phyloP scores from a whole-genome alignment of 148 eudicot species.

The Cornus suecica region DNA sequence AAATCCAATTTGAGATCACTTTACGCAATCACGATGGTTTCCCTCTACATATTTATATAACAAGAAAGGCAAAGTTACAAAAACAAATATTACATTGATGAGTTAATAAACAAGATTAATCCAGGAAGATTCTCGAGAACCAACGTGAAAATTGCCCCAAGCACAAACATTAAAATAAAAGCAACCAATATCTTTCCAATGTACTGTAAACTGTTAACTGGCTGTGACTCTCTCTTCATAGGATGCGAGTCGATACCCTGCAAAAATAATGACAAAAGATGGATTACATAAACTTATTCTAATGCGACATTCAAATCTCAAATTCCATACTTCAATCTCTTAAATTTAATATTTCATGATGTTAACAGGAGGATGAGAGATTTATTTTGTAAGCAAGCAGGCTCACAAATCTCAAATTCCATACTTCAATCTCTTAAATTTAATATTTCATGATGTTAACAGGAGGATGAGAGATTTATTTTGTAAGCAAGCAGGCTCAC shows the following conservation, averaged over 20 bases:
- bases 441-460: not conserved
- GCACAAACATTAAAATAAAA: slow-evolving; percentile 52
- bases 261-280: slow-evolving; percentile 18
- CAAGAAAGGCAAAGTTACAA: not conserved
- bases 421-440: not conserved
- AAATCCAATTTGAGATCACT: too few species aligned
- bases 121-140: slow-evolving; percentile 72
- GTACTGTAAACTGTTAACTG: slow-evolving; percentile 32
- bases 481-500: too few species aligned
- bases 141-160: slow-evolving; percentile 58
- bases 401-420: too few species aligned
- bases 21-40: too few species aligned
- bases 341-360: too few species aligned
- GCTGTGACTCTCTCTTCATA: slow-evolving; percentile 20
- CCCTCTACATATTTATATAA: too few species aligned
- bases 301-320: not conserved
- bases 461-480: not conserved
- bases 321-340: too few species aligned
- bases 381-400: too few species aligned
- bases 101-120: slow-evolving; percentile 43
- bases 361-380: too few species aligned
- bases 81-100: slow-evolving; percentile 26
- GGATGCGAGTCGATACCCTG: slow-evolving; percentile 40
- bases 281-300: not conserved
- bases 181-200: slow-evolving; percentile 69